phyloP scores from a whole-genome alignment of 768 basidiomycete genomes.

The Pulveroboletus sp. region DNA sequence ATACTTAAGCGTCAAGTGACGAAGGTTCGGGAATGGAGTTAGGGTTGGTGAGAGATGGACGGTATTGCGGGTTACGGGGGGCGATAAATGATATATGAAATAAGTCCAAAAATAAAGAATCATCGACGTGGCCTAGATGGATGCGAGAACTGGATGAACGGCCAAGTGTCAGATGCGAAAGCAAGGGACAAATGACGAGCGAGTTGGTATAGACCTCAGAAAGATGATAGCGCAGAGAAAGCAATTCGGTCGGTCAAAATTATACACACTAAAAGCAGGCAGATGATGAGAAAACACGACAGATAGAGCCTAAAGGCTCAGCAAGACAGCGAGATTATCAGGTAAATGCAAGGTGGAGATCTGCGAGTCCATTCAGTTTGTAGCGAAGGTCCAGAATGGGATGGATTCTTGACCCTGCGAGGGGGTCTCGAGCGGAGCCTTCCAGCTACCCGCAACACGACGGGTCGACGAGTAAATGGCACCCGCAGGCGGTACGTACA shows the following conservation, averaged over 20 bases:
- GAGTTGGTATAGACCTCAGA: not conserved
- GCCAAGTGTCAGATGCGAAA: not conserved
- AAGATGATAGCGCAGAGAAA: slow-evolving; percentile 13
- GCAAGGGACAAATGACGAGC: not conserved
- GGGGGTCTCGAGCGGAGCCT: slow-evolving; percentile 14
- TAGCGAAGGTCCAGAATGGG: slow-evolving; percentile 27
- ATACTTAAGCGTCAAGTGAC: not conserved
- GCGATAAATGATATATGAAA: slow-evolving; percentile 15
- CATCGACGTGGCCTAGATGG: not conserved
- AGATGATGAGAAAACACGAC: slow-evolving; percentile 10
- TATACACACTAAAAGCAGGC: slow-evolving; percentile 27
- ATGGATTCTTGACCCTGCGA: slow-evolving; percentile 31
- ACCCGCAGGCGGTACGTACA: slow-evolving; percentile 55
- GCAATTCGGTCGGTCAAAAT: slow-evolving; percentile 9
- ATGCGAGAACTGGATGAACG: not conserved
- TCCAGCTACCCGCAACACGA: slow-evolving; percentile 55
- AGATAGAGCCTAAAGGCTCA: slow-evolving; percentile 6
- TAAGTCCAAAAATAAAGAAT: slow-evolving; percentile 16
- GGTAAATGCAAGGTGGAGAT: slow-evolving; percentile 14
- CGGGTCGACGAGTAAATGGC: slow-evolving; percentile 47
- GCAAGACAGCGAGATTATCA: slow-evolving; percentile 1
- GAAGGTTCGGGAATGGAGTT: not conserved
- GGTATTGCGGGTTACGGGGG: not conserved
- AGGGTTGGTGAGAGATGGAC: not conserved
- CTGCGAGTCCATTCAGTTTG: not conserved